A percentile compares a stretch with the other conserved stretches of the same genome.
Evolutionary conservation across 2,329 filamentous ascomycete species (phyloP).

Genomic region (Calonectria honghensis): DNA sequence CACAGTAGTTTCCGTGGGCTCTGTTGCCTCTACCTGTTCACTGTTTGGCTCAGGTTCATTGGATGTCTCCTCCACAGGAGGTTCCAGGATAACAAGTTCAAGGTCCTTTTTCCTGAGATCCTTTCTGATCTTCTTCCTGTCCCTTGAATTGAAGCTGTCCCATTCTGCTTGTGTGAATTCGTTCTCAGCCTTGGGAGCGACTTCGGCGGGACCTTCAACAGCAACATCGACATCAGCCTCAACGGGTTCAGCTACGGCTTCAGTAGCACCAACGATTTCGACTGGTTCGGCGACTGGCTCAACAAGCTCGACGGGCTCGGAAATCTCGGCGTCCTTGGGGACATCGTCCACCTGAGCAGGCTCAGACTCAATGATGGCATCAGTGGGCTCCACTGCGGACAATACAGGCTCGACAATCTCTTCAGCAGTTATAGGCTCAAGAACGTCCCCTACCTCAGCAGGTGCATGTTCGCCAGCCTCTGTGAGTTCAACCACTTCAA

Average conservation of each 20-base stretch:
- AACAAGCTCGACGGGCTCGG: neutral
- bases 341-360: neutral
- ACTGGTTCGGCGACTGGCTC: neutral
- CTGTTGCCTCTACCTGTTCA: neutral
- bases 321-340: neutral
- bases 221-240: neutral
- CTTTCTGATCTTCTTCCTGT: constrained; percentile 53
- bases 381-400: neutral
- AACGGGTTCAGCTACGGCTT: neutral
- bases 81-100: constrained; percentile 44
- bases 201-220: neutral
- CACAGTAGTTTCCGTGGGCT: neutral
- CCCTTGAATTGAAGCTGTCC: constrained; percentile 45
- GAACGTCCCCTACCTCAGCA: neutral
- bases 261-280: neutral
- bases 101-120: constrained; percentile 51
- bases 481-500: neutral
- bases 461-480: neutral
- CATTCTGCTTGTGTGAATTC: constrained; percentile 51
- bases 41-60: neutral
- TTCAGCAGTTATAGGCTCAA: neutral
- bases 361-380: neutral
- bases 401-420: neutral
- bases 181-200: constrained; percentile 35
- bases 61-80: constrained; percentile 14